Percentiles rank a stretch among this genome's conserved stretches.
phyloP scores from a whole-genome alignment of 768 basidiomycete genomes.

The Trametes gibbosa region DNA sequence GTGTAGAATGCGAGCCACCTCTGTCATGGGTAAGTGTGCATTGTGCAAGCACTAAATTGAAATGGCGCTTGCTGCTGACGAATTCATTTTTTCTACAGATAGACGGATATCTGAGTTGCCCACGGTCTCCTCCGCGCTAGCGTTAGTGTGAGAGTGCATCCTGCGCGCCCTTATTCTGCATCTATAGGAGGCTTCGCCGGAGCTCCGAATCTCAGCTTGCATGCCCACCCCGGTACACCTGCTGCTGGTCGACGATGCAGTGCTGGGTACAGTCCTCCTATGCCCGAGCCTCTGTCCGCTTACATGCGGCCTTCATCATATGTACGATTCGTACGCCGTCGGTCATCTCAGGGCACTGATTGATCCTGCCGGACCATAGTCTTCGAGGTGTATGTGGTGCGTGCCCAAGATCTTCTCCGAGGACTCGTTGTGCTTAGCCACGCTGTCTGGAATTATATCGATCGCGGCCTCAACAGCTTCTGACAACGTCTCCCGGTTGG shows the following conservation, averaged over 20 bases:
- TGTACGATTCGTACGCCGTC: not conserved
- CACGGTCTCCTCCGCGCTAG: not conserved
- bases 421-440: not conserved
- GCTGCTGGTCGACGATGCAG: not conserved
- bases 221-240: not conserved
- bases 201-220: not conserved
- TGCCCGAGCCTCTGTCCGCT: not conserved
- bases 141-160: not conserved
- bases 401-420: not conserved
- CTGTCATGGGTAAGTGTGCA: not conserved
- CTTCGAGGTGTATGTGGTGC: not conserved
- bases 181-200: not conserved
- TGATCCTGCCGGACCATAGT: not conserved
- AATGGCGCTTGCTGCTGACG: not conserved
- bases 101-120: not conserved
- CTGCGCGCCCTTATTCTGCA: not conserved
- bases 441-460: not conserved
- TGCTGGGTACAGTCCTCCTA: not conserved
- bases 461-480: not conserved
- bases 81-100: conserved; percentile 1
- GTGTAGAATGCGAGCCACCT: not conserved
- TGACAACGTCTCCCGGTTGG: not conserved
- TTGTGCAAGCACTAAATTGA: not conserved
- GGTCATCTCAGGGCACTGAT: not conserved
- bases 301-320: not conserved